A percentile compares a stretch with the other conserved stretches of the same genome.
These are phyloP conservation scores for Trematosphaeria pertusa DNA, from an alignment of 2,329 filamentous ascomycete genomes.

Conservation along the genomic window DNA sequence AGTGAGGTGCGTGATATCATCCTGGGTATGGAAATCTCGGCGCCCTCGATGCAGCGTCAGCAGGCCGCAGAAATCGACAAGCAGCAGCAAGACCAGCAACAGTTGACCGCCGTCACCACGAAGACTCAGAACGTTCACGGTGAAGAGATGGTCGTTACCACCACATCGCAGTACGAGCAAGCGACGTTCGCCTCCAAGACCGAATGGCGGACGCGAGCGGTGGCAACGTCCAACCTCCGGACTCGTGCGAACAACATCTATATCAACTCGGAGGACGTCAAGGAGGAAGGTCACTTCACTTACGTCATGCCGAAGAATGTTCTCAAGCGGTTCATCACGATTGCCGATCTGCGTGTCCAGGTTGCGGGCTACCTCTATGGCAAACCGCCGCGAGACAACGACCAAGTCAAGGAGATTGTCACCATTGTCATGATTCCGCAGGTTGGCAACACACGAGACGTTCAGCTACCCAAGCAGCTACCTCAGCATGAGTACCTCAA, in stretches of 20 bases:
- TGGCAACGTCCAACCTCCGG: slow-evolving; percentile 93
- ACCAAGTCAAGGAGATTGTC: slow-evolving; percentile 94
- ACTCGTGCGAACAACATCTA: slow-evolving; percentile 98
- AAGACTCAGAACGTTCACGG: slow-evolving; percentile 98
- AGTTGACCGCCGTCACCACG: slow-evolving; percentile 95
- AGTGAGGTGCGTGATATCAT: slow-evolving; percentile 99
- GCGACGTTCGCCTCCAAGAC: slow-evolving; percentile 98
- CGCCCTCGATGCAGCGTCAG: slow-evolving; percentile 96
- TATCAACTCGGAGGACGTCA: slow-evolving; percentile 93
- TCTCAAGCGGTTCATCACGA: slow-evolving; percentile 96
- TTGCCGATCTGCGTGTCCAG: slow-evolving; percentile 94
- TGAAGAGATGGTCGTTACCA: slow-evolving; percentile 97
- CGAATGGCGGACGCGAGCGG: slow-evolving; percentile 95
- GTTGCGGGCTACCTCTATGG: slow-evolving; percentile 97
- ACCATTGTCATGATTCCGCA: slow-evolving; percentile 98
- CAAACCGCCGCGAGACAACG: slow-evolving; percentile 88
- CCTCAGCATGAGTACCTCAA: slow-evolving; percentile 92
- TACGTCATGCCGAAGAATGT: slow-evolving; percentile 99
- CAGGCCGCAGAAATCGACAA: slow-evolving; percentile 99
- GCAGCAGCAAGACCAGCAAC: slow-evolving; percentile 95
- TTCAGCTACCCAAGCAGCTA: slow-evolving; percentile 87
- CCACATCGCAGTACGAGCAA: slow-evolving; percentile 97
- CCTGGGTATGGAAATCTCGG: slow-evolving; percentile 98
- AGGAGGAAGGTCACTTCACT: slow-evolving; percentile 84
- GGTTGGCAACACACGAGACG: slow-evolving; percentile 89